phyloP scores from a whole-genome alignment of 331 rosid species.

The Telfairia occidentalis region DNA sequence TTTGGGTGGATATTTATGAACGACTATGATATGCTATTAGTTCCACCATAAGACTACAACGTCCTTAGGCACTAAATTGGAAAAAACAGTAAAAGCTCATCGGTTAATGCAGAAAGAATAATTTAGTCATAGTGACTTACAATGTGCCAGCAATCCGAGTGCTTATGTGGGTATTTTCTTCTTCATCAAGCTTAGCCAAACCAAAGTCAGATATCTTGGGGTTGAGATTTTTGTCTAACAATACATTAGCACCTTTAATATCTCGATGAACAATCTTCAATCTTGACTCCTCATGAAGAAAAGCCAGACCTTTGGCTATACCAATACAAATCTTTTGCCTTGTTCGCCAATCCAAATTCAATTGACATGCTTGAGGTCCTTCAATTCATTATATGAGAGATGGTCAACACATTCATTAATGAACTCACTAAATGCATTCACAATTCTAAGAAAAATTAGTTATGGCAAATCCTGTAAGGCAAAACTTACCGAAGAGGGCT shows the following conservation, averaged over 20 bases:
- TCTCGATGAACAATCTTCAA: conserved; percentile 28
- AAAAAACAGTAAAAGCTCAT: not conserved
- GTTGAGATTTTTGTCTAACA: conserved; percentile 17
- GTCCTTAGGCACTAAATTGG: not conserved
- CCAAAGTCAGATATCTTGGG: conserved; percentile 28
- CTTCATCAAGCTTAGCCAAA: conserved; percentile 27
- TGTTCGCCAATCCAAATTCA: conserved; percentile 21
- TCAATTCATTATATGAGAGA: not conserved
- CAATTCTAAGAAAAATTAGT: not conserved
- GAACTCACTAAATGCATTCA: not conserved
- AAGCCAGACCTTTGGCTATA: conserved; percentile 23
- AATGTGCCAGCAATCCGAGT: conserved; percentile 26
- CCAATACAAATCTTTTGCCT: conserved; percentile 23
- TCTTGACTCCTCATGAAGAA: conserved; percentile 23
- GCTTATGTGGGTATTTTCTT: conserved; percentile 25
- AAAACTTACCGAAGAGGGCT: conserved; percentile 14
- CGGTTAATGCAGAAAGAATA: not conserved
- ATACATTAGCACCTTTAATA: conserved; percentile 16
- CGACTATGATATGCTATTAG: not conserved
- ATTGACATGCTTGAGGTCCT: conserved; percentile 8
- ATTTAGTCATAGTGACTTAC: not conserved
- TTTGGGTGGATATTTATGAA: too few relatives aligned
- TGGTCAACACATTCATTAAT: not conserved
- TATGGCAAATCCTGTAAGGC: not conserved
- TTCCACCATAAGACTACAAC: too few relatives aligned